Conservation (phyloP, 495 filamentous ascomycete genomes). For the Talaromyces nanjingensis region DNA sequence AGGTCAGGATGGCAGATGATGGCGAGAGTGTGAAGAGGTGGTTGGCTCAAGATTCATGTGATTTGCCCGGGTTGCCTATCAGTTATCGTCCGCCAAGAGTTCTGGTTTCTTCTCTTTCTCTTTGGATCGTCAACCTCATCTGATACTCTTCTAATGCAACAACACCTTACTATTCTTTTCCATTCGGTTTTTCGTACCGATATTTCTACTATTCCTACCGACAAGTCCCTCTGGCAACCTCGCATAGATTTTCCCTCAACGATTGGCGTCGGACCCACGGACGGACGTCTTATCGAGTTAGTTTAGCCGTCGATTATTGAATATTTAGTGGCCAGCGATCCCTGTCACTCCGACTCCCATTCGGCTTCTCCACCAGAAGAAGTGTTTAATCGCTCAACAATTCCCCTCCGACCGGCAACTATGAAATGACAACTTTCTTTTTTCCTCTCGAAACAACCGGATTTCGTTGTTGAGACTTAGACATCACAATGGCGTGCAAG, state of each 20-base stretch:
- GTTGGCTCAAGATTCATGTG: not conserved
- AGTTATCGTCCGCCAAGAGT: not conserved
- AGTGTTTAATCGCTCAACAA: not conserved
- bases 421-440: not conserved
- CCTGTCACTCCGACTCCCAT: not conserved
- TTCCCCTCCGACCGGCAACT: not conserved
- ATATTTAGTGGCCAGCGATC: not conserved
- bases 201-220: not conserved
- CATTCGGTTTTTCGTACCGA: not conserved
- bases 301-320: not conserved
- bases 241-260: not conserved
- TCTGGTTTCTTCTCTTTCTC: not conserved
- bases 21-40: not conserved
- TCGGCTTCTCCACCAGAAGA: not conserved
- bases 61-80: conserved; percentile 1
- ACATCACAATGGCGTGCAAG: conserved; percentile 36
- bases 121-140: no score
- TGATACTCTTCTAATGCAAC: not conserved
- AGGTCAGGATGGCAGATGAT: not conserved
- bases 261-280: not conserved
- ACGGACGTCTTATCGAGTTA: not conserved
- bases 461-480: not conserved
- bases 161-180: not conserved
- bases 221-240: not conserved
- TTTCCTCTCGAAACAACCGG: not conserved